Base-by-base conservation (phyloP, 164 flowering plant genomes). In the Umbilicus rupestris region DNA sequence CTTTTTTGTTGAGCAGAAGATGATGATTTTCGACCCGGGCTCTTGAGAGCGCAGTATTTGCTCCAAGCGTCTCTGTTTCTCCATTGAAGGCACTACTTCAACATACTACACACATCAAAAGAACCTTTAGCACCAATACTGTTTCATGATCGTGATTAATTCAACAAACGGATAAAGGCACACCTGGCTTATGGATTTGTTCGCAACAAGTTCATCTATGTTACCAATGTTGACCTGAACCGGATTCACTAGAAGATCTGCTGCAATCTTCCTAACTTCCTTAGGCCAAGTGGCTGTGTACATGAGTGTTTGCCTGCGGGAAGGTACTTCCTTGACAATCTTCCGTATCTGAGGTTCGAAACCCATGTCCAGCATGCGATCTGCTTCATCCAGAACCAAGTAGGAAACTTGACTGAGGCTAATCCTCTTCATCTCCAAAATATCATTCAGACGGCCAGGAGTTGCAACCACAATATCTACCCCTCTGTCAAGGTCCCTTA, bases 301-400 rank as follows among this genome's bases (percentile, higher is more conserved):
- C 98, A 92, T 92, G 67, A 92, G 85, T 30, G 98, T 92, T 77
- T 92, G 98, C 33, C 98, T 81, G 57, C 85, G 81, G 46, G 87
- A 39, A 50, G 98, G 93, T 17, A 92, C 76, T 75, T 84, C 92
- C 41, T 85, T 88, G 71, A 93, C 92, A 73, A 93, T 88, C 73
- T 85, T 88, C 66, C 92, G 77, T 41, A 93, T 88, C 75, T 90
- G 98, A 62, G 98, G 98, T 74, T 90, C 98, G 76, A 93, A 93
- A 66, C 98, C 98, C 98, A 93, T 88, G 77, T 93, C 98, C 64
- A 93, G 81, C 98, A 93, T 93, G 35, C 98, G 85, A 68, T 92
- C 96, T 57, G 98, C 98, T 79, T 92, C 98, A 74, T 92, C 98
- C 28, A 90, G 80, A 39, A 90, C 94, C 64, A 93, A 80, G 75